Base-by-base conservation (phyloP, 2,329 filamentous ascomycete genomes). In the Sarocladiaceae sp. region DNA sequence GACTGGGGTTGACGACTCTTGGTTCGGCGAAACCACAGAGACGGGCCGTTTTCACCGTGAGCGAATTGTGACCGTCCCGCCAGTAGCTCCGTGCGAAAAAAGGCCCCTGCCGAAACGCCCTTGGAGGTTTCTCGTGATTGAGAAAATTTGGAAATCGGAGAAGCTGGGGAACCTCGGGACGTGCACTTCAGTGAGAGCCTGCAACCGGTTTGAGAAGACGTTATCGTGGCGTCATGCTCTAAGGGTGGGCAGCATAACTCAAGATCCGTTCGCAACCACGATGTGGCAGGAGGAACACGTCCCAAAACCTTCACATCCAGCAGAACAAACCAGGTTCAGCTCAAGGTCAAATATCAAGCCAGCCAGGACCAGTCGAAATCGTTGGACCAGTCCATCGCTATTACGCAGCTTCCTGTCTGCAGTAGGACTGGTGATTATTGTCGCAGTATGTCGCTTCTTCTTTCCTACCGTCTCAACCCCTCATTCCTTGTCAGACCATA, bases 401-500 rank as follows among this genome's bases (percentile, higher is more conserved):
- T 26, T 36, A 4, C 29, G 47, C 25, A 50, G 47, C 18, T 36
- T 50, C 12, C 22, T 50, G 5, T 50, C 47, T n/a, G 51, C 37
- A n/a, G 40, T 25, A 29, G 51, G 42, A 44, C 18, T 55, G 23
- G 36, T 51, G 50, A n/a, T 51, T 33, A 13, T 46, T 29, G 36
- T 50, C 26, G 36, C 52, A 49, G 53, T 55, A 53, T 50, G 53
- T 53, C 13, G 17, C 12, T 22, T 8, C 8, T 33, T 17, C 26
- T 33, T 12, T n/a, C 11, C 29, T 10, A 33, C 15, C 15, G 29
- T 46, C 40, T 28, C 12, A 8, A 28, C 25, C 17, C 15, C 4
- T 40, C 20, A 8, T 10, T 40, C 23, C 37, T 40, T 40, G n/a
- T 44, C 40, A 26, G 20, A 23, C 40, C 20, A 26, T 44, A 22